Evolutionary conservation across 2,329 filamentous ascomycete species (phyloP), one percentile per base, ranked within the genome.

Genomic region (Penicillium sp.): DNA sequence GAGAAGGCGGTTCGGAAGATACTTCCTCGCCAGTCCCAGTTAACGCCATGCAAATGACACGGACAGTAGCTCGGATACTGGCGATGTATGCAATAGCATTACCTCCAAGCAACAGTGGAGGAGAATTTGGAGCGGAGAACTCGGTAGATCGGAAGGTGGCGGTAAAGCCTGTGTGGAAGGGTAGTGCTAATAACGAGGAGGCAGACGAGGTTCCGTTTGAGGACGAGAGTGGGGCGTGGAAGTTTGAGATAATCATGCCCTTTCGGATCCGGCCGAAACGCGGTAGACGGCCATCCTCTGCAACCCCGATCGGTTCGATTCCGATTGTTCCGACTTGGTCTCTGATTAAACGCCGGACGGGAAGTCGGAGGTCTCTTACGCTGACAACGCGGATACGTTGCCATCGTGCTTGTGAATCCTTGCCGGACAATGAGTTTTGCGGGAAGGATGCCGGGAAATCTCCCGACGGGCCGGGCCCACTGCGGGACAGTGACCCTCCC

Each of bases 261-360:
- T 95, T 93, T 27, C 84, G 77, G 15, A 85, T 78, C 29, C 80
- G 70, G 16, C 72, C 70, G n/a, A 76, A 62, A 23, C 64, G 68
- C 13, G 67, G 65, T 15, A 60, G 43, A 38, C 62, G 60, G 8
- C 66, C 64, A 33, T 68, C 62, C 3, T 67, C 62, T 4, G 59
- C 47, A 21, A 60, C 55, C 5, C 58, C 52, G 19, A 73, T 60
- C 10, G 68, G 66, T 54, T 88, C 82, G 50, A 97, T 79, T 0
- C 92, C 93, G 53, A 99, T 83, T 0, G 92, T 97, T 0, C 93
- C 94, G 6, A 93, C 92, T 74, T 99, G 93, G 10, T 91, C 91
- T 16, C 87, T 82, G 50, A 87, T 82, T 8, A 97, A 81, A 0
- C 82, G 85, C 46, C 86, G 85, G 0, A 97, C 92, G 0, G 93